A percentile compares a stretch with the other conserved stretches of the same genome.
Evolutionary conservation across 306 rosid species (phyloP).

Genomic region (Glycine latifolia): DNA sequence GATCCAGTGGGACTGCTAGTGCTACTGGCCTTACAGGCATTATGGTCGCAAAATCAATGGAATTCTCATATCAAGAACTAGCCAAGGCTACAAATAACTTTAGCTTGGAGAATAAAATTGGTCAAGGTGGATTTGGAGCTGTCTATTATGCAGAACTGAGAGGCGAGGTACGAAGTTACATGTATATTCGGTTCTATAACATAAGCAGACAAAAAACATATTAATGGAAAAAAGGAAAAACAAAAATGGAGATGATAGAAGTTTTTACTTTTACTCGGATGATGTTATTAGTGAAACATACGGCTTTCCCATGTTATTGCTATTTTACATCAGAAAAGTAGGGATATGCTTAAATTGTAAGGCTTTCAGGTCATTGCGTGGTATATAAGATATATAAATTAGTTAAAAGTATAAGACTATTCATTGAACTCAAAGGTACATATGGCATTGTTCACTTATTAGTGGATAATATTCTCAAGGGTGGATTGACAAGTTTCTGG

Average conservation of each 20-base stretch:
- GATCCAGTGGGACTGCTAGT: conserved; percentile 48
- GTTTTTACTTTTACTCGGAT: neutral
- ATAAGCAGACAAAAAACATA: neutral
- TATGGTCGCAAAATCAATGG: conserved; percentile 73
- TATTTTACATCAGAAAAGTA: neutral
- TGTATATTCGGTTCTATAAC: conserved; percentile 16
- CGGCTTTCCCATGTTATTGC: neutral
- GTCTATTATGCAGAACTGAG: conserved; percentile 88
- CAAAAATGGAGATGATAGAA: neutral
- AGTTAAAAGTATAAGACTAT: neutral
- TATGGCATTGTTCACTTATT: neutral
- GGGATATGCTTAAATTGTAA: neutral
- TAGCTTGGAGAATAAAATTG: conserved; percentile 78
- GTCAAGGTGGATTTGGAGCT: conserved; percentile 91
- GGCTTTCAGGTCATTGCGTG: neutral
- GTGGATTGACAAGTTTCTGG: neutral
- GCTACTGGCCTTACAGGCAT: conserved; percentile 60
- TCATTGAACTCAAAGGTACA: conserved; percentile 7
- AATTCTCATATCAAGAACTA: conserved; percentile 82
- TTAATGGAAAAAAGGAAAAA: neutral
- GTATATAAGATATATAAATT: neutral
- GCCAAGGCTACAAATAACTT: conserved; percentile 78
- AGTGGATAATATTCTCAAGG: neutral
- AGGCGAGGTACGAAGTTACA: conserved; percentile 70
- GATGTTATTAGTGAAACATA: neutral